A percentile compares a stretch with the other conserved stretches of the same genome.
Conservation (phyloP, 1,284 basidiomycete species). For the Ganoderma lingzhi region DNA sequence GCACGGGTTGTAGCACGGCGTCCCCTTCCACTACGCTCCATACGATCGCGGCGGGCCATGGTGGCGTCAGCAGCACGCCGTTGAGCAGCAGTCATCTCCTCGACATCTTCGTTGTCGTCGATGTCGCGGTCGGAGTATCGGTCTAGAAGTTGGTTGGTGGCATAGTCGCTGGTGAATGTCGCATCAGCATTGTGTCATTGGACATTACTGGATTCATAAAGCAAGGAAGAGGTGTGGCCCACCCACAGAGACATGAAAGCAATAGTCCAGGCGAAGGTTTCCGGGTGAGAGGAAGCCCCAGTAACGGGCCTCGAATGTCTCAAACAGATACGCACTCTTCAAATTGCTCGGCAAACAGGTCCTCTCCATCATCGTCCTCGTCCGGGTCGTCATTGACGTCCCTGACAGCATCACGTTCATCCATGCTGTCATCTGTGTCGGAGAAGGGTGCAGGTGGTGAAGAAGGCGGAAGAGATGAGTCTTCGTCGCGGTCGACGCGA, state of each 20-base stretch:
- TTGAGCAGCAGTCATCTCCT: conserved; percentile 75
- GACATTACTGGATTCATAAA: no score
- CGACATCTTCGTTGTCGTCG: conserved; percentile 85
- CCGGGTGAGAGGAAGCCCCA: not conserved
- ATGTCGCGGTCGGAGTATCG: conserved; percentile 89
- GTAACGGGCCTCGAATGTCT: not conserved
- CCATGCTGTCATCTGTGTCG: conserved; percentile 85
- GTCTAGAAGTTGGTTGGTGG: conserved; percentile 84
- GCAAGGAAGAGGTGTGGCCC: not conserved
- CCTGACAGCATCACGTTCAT: conserved; percentile 78
- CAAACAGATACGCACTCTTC: conserved; percentile 64
- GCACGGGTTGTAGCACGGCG: conserved; percentile 81
- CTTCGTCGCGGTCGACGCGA: conserved; percentile 61
- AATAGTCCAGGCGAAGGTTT: not conserved
- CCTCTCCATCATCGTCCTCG: conserved; percentile 89
- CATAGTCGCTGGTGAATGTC: conserved; percentile 80
- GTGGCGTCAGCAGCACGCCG: conserved; percentile 88
- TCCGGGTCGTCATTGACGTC: conserved; percentile 76
- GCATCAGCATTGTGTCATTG: not conserved
- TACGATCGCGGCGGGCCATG: conserved; percentile 90
- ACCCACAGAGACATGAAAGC: not conserved
- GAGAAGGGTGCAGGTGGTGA: conserved; percentile 87
- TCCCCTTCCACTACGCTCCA: conserved; percentile 69
- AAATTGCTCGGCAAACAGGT: conserved; percentile 88
- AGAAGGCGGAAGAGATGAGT: conserved; percentile 81